Evolutionary conservation across 495 filamentous ascomycete species (phyloP), one percentile per base, ranked within the genome.

Genomic region (Terfezia boudieri): DNA sequence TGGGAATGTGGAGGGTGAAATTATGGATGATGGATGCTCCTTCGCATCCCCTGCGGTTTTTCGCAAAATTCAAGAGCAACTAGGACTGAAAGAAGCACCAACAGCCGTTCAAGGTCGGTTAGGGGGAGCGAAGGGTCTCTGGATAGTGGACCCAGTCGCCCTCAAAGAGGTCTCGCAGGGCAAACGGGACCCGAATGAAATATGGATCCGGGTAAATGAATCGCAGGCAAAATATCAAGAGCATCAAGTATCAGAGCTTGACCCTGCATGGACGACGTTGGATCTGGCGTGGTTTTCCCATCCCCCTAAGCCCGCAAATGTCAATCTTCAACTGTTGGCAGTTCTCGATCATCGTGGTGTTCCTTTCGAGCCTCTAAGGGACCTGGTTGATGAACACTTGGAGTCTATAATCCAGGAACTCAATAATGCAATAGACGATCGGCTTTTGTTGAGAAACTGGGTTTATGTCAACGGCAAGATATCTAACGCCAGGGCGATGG

Each of bases 21-120:
- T 82, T 0, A 92, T 92, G 85, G 87, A 87, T 57, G 84, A 92
- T 60, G 84, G 85, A 5, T 84, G 84, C 52, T 82, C 77, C 12
- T 67, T 79, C 32, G 81, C 86, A 65, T 90, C 85, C 0, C 69
- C 71, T 37, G 64, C 65, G 4, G 71, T 84, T 22, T 84, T 83
- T 7, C 67, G 70, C 22, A 68, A 70, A 37, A 73, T 89, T 12
- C 73, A 74, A 9, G 70, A 79, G 37, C 60, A 62, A 2, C 70
- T 88, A 36, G 76, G 76, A 0, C 70, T 86, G 7, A 59, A 69
- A 4, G 71, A 72, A 43, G 72, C 80, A 0, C 86, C 88, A 0
- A 82, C 80, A 54, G 76, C 73, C 8, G 82, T 92, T 52, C 89
- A 95, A 67, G 89, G 72, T 10, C 73, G 89, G 43, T 78, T 96